Evolutionary conservation across 2,329 filamentous ascomycete genomes (phyloP).

Genomic region (Didymosphaeria variabile): DNA sequence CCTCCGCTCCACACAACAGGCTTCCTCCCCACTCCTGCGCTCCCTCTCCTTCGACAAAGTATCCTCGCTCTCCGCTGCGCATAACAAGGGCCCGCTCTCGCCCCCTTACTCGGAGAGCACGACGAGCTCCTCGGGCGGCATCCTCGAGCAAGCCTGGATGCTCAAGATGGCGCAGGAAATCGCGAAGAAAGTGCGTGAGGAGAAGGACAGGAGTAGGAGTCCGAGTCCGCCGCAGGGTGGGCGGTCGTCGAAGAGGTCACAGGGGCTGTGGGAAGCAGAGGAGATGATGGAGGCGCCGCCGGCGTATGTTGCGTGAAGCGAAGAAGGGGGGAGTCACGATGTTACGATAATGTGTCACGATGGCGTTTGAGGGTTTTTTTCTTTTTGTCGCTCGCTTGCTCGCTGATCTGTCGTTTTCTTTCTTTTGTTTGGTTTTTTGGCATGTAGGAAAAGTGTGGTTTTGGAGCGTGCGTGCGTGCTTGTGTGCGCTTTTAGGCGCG

Average conservation of each 20-base stretch:
- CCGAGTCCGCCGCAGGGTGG: constrained; percentile 15
- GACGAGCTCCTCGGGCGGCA: constrained; percentile 55
- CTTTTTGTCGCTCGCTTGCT: background rate
- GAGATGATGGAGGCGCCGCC: constrained; percentile 44
- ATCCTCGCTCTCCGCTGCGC: constrained; percentile 31
- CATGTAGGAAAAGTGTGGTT: background rate
- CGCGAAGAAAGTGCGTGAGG: constrained; percentile 84
- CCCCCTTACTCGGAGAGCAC: constrained; percentile 35
- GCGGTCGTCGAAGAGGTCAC: constrained; percentile 18
- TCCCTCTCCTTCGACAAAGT: constrained; percentile 46
- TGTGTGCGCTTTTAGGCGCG: background rate
- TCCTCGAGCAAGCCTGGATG: constrained; percentile 85
- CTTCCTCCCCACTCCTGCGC: constrained; percentile 47
- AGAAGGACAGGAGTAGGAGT: constrained; percentile 64
- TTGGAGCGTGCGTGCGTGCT: background rate
- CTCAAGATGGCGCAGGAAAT: constrained; percentile 95
- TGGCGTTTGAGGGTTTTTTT: background rate
- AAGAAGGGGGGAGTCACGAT: background rate
- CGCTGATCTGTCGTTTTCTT: background rate
- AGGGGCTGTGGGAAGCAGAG: constrained; percentile 36
- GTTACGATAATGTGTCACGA: background rate
- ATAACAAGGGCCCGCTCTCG: constrained; percentile 26
- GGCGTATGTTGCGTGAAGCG: constrained; percentile 42
- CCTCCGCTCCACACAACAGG: constrained; percentile 43
- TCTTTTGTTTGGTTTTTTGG: background rate